Base-by-base conservation (phyloP, 805 yeast genomes). In the Teunomyces pallodes region DNA sequence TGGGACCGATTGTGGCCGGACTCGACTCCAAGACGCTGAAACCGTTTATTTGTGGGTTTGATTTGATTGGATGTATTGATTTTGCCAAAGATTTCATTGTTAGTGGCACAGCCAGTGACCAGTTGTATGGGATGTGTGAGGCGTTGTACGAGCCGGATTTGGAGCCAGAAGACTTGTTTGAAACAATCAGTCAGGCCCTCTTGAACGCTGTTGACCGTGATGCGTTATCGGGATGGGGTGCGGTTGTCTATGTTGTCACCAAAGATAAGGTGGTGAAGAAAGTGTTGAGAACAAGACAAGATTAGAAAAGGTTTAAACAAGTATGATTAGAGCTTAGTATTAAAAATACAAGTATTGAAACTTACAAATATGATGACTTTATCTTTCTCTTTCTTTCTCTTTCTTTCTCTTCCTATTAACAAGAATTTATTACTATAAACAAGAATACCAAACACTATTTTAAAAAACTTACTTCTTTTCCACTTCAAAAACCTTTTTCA, bases 151-250 rank as follows among this genome's bases (percentile, higher is more conserved):
- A 94, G 70, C 97, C 98, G 36, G 75, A 87, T 61, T 76, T 95
- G 58, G 97, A 83, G 66, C 90, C 98, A 5, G 98, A 94, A 57
- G 97, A 94, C 67, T 75, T 94, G 57, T 94, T 94, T 64, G 98
- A 94, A 69, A 92, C 98, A 36, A 87, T 90, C 56, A 84, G 95
- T 57, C 99, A 94, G 70, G 92, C 97, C 1, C 74, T 94, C 50
- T 75, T 94, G 74, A 90, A 87, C 65, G 98, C 97, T 14, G 95
- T 87, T 32, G 99, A 94, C 69, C 87, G 99, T 77, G 99, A 94
- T 70, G 96, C 97, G 5, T 77, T 94, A 49, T 85, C 96, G 28
- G 99, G 99, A 56, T 94, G 97, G 97, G 99, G 99, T 61, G 97
- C 96, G 7, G 87, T 89, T 13, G 98, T 94, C 20, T 92, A 92